A percentile compares a stretch with the other conserved stretches of the same genome.
phyloP scores from a whole-genome alignment of 2,329 filamentous ascomycete species.

The Colletotrichum tanaceti region DNA sequence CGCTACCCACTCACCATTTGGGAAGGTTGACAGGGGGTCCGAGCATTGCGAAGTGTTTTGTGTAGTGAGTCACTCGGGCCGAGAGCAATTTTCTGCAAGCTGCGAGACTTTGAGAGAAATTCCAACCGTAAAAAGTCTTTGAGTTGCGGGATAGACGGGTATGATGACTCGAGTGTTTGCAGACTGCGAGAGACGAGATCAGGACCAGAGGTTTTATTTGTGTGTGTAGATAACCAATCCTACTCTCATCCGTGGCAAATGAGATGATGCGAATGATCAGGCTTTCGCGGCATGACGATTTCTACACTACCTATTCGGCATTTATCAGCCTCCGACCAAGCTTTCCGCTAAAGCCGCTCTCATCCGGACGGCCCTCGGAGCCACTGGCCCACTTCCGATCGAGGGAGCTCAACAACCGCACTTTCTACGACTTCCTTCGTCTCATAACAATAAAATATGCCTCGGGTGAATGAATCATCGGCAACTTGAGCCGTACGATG shows the following conservation, averaged over 20 bases:
- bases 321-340: constrained; percentile 22
- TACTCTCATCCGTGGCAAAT: constrained; percentile 30
- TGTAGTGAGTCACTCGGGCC: constrained; percentile 24
- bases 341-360: constrained; percentile 30
- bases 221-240: constrained; percentile 16
- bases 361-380: constrained; percentile 28
- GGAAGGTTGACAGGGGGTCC: constrained; percentile 64
- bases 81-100: neutral
- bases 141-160: neutral
- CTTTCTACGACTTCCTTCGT: too few relatives aligned
- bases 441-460: neutral
- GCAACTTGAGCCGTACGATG: constrained; percentile 31
- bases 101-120: neutral
- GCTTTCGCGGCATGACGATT: constrained; percentile 13
- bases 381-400: neutral
- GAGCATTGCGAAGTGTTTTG: constrained; percentile 27
- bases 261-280: neutral
- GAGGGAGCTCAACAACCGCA: neutral
- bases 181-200: constrained; percentile 1
- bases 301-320: constrained; percentile 7
- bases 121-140: neutral
- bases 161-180: constrained; percentile 15
- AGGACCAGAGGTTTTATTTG: neutral
- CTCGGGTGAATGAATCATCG: constrained; percentile 18
- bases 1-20: constrained; percentile 65